Base-by-base conservation (phyloP, 1,139 yeast genomes). In the Scheffersomyces quercinus region DNA sequence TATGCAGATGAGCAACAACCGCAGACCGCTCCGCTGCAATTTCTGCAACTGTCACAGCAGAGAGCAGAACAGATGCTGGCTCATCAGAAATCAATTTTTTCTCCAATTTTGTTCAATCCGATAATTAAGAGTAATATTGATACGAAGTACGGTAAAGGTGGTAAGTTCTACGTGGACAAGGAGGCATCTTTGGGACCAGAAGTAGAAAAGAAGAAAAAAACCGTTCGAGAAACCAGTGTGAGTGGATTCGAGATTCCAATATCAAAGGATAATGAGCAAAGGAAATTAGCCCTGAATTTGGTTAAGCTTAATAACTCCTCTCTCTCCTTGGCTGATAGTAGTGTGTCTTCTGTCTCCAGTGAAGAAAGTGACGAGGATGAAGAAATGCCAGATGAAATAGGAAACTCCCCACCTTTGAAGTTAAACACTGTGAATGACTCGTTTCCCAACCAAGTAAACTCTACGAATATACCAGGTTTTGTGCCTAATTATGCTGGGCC, bases 131-230 rank as follows among this genome's bases (percentile, higher is more conserved):
- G 81, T 40, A 82, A 81, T 47, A 83, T 89, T 26, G 96, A 89
- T 59, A 82, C 87, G 44, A 89, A 89, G 56, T 89, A 89, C 54
- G 85, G 88, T 6, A 79, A 79, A 53, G 97, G 97, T 5, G 97
- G 97, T 3, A 85, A 88, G 55, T 89, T 85, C 56, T 88, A 83
- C 57, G 88, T 83, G 7, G 64, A 65, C 6, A 65, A 68, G 41
- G 77, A 73, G 20, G 48, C 58, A 3, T 52, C 67, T 2, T 48
- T 41, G 16, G 65, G 59, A 13, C 58, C 59, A 1, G 70, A 62
- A 37, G 9, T 26, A 11, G 38, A 48, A 16, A 66, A 58, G 32
- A 45, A 53, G 38, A 58, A 58, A 39, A 53, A 56, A 26, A 51
- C 52, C 11, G 42, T 67, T 9, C 51, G 79, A 40, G 78, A 77